Evolutionary conservation across 2,329 filamentous ascomycete genomes (phyloP).

Genomic region (Apiospora malaysiana): DNA sequence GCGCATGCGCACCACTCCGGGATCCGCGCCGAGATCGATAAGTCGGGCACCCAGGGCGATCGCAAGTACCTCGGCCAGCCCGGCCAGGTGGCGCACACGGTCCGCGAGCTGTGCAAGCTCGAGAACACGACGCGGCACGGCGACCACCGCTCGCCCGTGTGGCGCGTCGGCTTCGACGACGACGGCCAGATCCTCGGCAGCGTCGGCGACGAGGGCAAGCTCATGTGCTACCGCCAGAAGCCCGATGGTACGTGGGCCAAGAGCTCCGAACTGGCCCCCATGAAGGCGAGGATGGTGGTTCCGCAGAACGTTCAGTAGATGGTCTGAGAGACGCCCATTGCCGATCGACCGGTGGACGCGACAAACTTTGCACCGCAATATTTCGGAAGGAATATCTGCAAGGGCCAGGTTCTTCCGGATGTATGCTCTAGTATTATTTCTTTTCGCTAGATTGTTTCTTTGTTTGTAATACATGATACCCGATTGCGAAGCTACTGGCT

Average conservation of each 20-base stretch:
- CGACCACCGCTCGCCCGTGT: constrained; percentile 73
- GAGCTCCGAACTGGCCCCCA: constrained; percentile 64
- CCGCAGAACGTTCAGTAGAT: constrained; percentile 36
- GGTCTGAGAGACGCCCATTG: neutral
- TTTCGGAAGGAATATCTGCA: neutral
- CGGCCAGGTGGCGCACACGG: constrained; percentile 69
- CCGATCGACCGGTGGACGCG: neutral
- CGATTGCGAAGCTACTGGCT: constrained; percentile 2
- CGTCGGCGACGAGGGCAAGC: constrained; percentile 76
- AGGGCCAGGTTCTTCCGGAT: neutral
- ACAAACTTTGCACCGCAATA: neutral
- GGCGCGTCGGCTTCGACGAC: constrained; percentile 74
- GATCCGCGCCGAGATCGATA: constrained; percentile 59
- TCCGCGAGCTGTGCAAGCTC: constrained; percentile 69
- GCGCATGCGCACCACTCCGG: constrained; percentile 49
- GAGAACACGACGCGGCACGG: constrained; percentile 71
- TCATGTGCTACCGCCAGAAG: constrained; percentile 66
- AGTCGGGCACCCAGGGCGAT: constrained; percentile 53
- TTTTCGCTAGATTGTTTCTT: neutral
- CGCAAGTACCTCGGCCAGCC: constrained; percentile 62
- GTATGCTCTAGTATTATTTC: neutral
- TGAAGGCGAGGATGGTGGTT: constrained; percentile 59
- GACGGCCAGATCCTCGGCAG: constrained; percentile 76
- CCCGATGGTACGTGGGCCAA: constrained; percentile 64
- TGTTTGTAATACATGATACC: constrained; percentile 19